Conservation (phyloP, 306 rosid genomes). For the Rosa persica region DNA sequence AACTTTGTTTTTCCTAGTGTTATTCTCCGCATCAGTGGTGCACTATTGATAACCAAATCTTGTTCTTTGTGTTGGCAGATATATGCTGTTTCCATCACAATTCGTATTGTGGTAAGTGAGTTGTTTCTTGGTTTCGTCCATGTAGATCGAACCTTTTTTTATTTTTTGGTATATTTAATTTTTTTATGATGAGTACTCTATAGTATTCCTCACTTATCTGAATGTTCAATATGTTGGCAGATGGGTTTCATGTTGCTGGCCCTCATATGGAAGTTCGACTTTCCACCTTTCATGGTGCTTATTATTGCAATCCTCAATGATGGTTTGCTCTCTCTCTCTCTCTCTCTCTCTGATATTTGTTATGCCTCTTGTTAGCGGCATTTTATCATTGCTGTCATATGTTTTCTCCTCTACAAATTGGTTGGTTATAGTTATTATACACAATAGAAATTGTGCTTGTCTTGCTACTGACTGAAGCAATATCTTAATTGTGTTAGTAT, state of each 20-base stretch:
- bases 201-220: constrained; percentile 25
- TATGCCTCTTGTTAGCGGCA: neutral
- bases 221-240: constrained; percentile 49
- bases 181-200: constrained; percentile 7
- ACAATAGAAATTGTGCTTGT: neutral
- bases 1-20: neutral
- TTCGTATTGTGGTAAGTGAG: constrained; percentile 88
- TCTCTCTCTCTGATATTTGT: constrained; percentile 42
- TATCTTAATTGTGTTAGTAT: neutral
- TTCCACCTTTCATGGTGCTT: constrained; percentile 98
- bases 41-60: neutral
- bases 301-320: constrained; percentile 95
- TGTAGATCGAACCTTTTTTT: neutral
- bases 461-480: neutral
- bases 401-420: neutral
- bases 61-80: constrained; percentile 54
- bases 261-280: constrained; percentile 90
- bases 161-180: neutral
- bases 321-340: constrained; percentile 46
- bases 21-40: neutral
- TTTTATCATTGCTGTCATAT: neutral
- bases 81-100: constrained; percentile 96
- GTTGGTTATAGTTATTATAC: neutral
- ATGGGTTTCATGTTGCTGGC: constrained; percentile 99
- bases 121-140: constrained; percentile 21